Conservation (phyloP, 106 monocot genomes). For the Apostasia shenzhenica region DNA sequence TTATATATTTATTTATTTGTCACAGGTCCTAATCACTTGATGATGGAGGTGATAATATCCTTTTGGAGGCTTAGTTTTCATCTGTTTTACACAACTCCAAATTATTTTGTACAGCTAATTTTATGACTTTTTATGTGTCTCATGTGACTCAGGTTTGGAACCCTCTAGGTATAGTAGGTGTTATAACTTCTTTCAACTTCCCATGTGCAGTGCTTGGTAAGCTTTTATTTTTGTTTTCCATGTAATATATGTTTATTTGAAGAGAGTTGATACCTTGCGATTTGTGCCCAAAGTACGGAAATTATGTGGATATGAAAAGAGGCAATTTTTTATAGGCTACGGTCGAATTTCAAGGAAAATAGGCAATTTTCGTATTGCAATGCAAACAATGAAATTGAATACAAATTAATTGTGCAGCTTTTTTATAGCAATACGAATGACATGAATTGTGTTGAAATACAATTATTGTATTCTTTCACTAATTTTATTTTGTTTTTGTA, state of each 20-base stretch:
- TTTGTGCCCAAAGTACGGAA: background rate
- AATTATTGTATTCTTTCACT: too few species aligned
- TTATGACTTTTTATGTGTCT: slow-evolving; percentile 6
- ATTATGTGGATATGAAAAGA: too few species aligned
- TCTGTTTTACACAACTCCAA: too few species aligned
- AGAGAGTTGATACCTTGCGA: background rate
- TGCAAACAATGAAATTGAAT: too few species aligned
- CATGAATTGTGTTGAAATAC: too few species aligned
- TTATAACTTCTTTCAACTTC: slow-evolving; percentile 97
- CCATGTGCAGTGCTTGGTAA: slow-evolving; percentile 98
- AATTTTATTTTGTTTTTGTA: too few species aligned
- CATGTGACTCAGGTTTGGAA: slow-evolving; percentile 75
- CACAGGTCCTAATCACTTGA: slow-evolving; percentile 98
- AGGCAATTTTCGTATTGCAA: too few species aligned
- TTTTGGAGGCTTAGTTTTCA: background rate
- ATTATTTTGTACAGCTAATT: background rate
- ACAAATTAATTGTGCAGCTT: too few species aligned
- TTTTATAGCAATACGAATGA: too few species aligned
- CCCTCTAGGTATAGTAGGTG: slow-evolving; percentile 97
- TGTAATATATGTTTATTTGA: background rate
- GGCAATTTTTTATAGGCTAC: too few species aligned
- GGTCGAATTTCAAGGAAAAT: too few species aligned
- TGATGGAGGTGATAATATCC: slow-evolving; percentile 76
- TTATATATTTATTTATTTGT: background rate
- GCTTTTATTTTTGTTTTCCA: slow-evolving; percentile 1